Base-by-base conservation (phyloP, 129 eudicot species). In the Glebionis coronaria region DNA sequence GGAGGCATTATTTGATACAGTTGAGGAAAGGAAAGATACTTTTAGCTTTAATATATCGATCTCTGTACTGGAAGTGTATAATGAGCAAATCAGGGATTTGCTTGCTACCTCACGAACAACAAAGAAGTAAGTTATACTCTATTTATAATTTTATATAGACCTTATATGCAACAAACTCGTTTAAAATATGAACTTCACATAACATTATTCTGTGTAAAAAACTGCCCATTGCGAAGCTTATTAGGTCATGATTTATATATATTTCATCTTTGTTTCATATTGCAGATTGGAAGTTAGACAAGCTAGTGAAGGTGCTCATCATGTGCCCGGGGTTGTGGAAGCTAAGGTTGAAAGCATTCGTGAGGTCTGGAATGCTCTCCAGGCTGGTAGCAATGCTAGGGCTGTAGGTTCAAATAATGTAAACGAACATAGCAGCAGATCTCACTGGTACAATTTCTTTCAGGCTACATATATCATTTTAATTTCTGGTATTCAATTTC, bases 291-390 rank as follows among this genome's bases (percentile, higher is more conserved):
- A 71, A 73, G 71, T 80, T 59, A 71, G 68, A 58, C 84, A 75
- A 67, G 75, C 75, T 58, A 60, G 81, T 31, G 84, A 80, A 71
- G 84, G 84, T 9, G 23, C 51, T 56, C 84, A 76, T 56, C 78
- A 75, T 76, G 81, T 80, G 47, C 84, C 84, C 8, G 84, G 84
- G 25, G 60, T 80, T 59, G 84, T 80, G 56, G 84, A 80, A 61
- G 84, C 84, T 21, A 71, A 76, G 49, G 85, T 76, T 61, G 71
- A 67, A 18, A 81, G 56, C 38, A 61, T 72, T 50, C 62, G 28
- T 50, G 81, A 81, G 73, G 81, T 76, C 46, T 81, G 85, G 85
- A 74, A 67, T 66, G 81, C 68, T 55, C 58, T 81, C 52, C 81
- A 65, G 56, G 69, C 65, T 60, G 85, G 81, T 38, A 71, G 78